Conservation (phyloP, 129 eudicot genomes). For the Chrysanthemum makinoi region DNA sequence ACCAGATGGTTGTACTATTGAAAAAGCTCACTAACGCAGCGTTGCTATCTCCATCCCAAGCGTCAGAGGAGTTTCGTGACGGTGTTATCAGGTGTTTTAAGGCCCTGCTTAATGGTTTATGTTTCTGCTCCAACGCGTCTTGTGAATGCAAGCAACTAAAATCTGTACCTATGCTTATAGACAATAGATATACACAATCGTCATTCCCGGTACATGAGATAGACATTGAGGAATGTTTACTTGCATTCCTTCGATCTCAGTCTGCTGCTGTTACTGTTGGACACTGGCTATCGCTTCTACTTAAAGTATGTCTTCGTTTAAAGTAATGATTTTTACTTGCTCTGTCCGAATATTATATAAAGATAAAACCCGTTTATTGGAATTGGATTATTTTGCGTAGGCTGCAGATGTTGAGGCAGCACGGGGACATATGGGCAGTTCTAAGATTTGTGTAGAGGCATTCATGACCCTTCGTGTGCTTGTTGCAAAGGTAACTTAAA, state of each 20-base stretch:
- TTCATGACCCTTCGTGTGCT: slow-evolving; percentile 71
- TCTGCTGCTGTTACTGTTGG: slow-evolving; percentile 80
- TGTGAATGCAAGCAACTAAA: slow-evolving; percentile 64
- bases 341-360: too few species aligned
- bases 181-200: slow-evolving; percentile 22
- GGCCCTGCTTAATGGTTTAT: slow-evolving; percentile 54
- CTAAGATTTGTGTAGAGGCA: slow-evolving; percentile 46
- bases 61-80: slow-evolving; percentile 93
- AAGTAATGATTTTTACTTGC: neutral
- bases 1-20: slow-evolving; percentile 24
- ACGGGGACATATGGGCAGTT: slow-evolving; percentile 88
- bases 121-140: slow-evolving; percentile 54
- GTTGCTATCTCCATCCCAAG: slow-evolving; percentile 75
- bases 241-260: slow-evolving; percentile 82
- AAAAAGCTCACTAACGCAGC: slow-evolving; percentile 87
- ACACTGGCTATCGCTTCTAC: slow-evolving; percentile 89
- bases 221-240: slow-evolving; percentile 51
- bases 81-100: slow-evolving; percentile 84
- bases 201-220: slow-evolving; percentile 20
- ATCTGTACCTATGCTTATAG: slow-evolving; percentile 49
- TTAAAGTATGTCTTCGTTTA: slow-evolving; percentile 52
- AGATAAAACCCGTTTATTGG: neutral
- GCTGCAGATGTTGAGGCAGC: neutral
- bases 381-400: too few species aligned
- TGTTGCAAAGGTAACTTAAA: slow-evolving; percentile 69